Base-by-base conservation (phyloP, 106 monocot species). In the Dendrobium catenatum region DNA sequence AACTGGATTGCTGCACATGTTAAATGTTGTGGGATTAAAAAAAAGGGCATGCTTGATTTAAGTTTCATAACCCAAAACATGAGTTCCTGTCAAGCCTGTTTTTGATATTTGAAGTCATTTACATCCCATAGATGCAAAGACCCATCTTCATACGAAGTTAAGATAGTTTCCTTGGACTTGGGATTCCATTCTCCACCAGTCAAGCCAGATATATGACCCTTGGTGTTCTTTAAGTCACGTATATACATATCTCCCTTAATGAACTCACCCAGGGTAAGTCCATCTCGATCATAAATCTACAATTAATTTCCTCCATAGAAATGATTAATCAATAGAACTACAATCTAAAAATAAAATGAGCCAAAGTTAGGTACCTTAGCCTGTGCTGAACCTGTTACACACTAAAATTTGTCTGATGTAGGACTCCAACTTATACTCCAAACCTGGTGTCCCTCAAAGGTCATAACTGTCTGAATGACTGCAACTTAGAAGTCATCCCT, bases 221-320 rank as follows among this genome's bases (percentile, higher is more conserved):
- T 99, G 44, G 99, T 99, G 83, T 99, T 95, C 80, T 99, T 99
- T 54, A 99, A 81, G 80, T 99, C 99, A 76, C 95, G 95, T 66
- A 99, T 99, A 84, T 99, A 99, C 99, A 99, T 99, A 66, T 99
- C 99, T 15, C 99, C 99, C 82, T 93, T 99, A 68, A 95, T 84
- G 77, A 93, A 99, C 84, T 99, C 99, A 72, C 99, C 99, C 72
- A 99, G 86, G 13, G 91, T 95, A 73, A 99, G 88, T 31, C 99
- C 99, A 80, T 99, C 99, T 42, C 99, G 85, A 42, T 99, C 99
- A 85, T 95, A 99, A 80, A 99, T 99, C 99, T 99, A 85, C 82
- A 79, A 84, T 64, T n/a, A 43, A 82, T 44, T 78, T 59, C 77
- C 7, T 78, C 33, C 72, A 78, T 55, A 82, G 29, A 29, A 37